Conservation (phyloP, 208 protist species). For the Trypanosoma brucei region DNA sequence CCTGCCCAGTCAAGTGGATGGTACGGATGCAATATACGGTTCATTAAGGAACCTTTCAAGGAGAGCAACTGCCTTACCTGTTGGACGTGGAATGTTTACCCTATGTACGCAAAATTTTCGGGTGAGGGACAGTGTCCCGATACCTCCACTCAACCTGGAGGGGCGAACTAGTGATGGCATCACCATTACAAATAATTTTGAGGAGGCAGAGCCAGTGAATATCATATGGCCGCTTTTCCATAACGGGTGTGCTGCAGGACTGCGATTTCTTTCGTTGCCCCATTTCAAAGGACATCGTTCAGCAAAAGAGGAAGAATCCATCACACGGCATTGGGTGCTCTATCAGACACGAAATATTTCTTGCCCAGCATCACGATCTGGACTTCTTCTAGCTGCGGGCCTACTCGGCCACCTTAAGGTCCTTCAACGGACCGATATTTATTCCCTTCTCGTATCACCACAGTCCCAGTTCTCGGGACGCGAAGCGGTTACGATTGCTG, state of each 20-base stretch:
- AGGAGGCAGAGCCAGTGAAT: constrained; percentile 28
- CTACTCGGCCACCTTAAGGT: constrained; percentile 70
- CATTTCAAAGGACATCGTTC: constrained; percentile 12
- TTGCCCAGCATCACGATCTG: constrained; percentile 53
- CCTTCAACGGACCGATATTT: constrained; percentile 85
- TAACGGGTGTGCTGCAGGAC: constrained; percentile 78
- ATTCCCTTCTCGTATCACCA: constrained; percentile 65
- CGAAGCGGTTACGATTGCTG: constrained; percentile 72
- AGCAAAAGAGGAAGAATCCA: constrained; percentile 30
- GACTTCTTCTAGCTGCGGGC: constrained; percentile 71
- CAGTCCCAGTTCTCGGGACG: constrained; percentile 61
- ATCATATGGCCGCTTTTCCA: constrained; percentile 80
- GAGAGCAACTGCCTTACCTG: constrained; percentile 47
- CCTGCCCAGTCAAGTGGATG: constrained; percentile 44
- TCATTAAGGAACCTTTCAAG: constrained; percentile 43
- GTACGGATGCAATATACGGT: constrained; percentile 41
- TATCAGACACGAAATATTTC: constrained; percentile 78
- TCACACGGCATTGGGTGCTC: constrained; percentile 82
- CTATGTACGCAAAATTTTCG: constrained; percentile 80
- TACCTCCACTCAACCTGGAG: constrained; percentile 59
- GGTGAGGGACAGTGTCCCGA: constrained; percentile 73
- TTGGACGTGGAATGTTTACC: constrained; percentile 80
- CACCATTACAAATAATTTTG: constrained; percentile 44
- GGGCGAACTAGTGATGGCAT: constrained; percentile 70
- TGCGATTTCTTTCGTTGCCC: constrained; percentile 71